Evolutionary conservation across 257 asterid species (phyloP).

Genomic region (Coffea canephora): DNA sequence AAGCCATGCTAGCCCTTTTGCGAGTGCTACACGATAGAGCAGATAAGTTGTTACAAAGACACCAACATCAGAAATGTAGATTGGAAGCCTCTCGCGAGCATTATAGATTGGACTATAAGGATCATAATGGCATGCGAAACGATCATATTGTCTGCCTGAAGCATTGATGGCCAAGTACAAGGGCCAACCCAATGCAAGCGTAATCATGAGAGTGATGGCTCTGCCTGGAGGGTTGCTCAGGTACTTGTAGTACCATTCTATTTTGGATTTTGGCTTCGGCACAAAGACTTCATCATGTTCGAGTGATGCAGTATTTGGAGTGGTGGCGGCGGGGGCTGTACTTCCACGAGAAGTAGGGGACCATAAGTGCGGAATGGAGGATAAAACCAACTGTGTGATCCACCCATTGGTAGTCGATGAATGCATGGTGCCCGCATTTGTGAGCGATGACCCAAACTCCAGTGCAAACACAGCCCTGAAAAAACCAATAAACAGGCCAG

Average conservation of each 20-base stretch:
- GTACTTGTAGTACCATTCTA: slow-evolving; percentile 53
- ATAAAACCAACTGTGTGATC: slow-evolving; percentile 66
- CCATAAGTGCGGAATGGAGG: slow-evolving; percentile 68
- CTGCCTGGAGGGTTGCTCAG: slow-evolving; percentile 66
- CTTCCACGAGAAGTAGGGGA: slow-evolving; percentile 76
- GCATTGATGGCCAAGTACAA: slow-evolving; percentile 58
- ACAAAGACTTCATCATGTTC: slow-evolving; percentile 76
- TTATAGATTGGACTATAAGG: slow-evolving; percentile 68
- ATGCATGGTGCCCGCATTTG: slow-evolving; percentile 71
- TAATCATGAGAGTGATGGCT: slow-evolving; percentile 32
- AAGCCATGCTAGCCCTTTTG: slow-evolving; percentile 49
- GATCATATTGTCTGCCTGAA: slow-evolving; percentile 60
- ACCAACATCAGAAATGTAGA: slow-evolving; percentile 58
- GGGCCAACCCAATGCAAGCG: slow-evolving; percentile 73
- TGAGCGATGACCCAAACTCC: slow-evolving; percentile 73
- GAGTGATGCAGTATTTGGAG: slow-evolving; percentile 65
- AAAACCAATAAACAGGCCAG: slow-evolving; percentile 53
- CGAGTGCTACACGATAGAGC: slow-evolving; percentile 44
- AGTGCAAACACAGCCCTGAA: slow-evolving; percentile 60
- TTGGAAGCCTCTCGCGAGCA: slow-evolving; percentile 56
- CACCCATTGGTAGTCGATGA: slow-evolving; percentile 66
- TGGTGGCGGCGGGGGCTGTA: slow-evolving; percentile 72
- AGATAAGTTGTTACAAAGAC: slow-evolving; percentile 32
- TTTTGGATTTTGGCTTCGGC: slow-evolving; percentile 47
- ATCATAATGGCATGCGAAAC: slow-evolving; percentile 60